Percentiles rank a stretch among this genome's conserved stretches.
Conservation (phyloP, 2,329 filamentous ascomycete species). For the Dactylellina parvicollis region DNA sequence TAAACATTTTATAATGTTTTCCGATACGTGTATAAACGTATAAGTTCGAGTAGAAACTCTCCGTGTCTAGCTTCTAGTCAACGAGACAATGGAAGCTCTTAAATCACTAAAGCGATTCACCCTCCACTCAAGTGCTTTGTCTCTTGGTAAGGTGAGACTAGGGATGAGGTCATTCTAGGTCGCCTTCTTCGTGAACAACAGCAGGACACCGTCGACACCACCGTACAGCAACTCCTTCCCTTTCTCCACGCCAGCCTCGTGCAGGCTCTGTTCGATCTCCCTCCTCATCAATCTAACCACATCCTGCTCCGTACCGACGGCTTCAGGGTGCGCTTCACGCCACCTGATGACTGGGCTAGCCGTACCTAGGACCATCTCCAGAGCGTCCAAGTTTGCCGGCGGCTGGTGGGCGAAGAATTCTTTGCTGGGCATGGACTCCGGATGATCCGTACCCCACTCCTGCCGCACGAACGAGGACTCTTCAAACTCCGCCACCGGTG, state of each 20-base stretch:
- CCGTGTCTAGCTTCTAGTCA: too few relatives aligned
- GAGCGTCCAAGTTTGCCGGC: slow-evolving; percentile 59
- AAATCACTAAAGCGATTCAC: too few relatives aligned
- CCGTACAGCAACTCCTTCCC: slow-evolving; percentile 1
- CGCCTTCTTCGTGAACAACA: neutral
- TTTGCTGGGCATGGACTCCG: slow-evolving; percentile 35
- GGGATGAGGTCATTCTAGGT: neutral
- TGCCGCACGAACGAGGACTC: slow-evolving; percentile 61
- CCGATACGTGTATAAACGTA: too few relatives aligned
- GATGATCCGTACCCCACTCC: slow-evolving; percentile 62
- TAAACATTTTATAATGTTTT: too few relatives aligned
- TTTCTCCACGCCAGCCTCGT: neutral
- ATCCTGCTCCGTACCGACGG: slow-evolving; percentile 62
- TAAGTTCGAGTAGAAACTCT: too few relatives aligned
- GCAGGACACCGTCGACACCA: slow-evolving; percentile 7
- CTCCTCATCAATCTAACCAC: slow-evolving; percentile 59
- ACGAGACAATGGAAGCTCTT: too few relatives aligned
- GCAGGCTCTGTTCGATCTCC: neutral
- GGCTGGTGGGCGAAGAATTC: slow-evolving; percentile 58
- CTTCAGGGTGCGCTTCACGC: slow-evolving; percentile 64
- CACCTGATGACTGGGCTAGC: slow-evolving; percentile 63
- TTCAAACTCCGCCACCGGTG: slow-evolving; percentile 61
- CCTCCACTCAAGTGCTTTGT: too few relatives aligned
- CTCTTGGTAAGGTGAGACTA: too few relatives aligned
- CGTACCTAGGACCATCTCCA: slow-evolving; percentile 62